phyloP scores from a whole-genome alignment of 306 rosid species.

The Inga laurina region DNA sequence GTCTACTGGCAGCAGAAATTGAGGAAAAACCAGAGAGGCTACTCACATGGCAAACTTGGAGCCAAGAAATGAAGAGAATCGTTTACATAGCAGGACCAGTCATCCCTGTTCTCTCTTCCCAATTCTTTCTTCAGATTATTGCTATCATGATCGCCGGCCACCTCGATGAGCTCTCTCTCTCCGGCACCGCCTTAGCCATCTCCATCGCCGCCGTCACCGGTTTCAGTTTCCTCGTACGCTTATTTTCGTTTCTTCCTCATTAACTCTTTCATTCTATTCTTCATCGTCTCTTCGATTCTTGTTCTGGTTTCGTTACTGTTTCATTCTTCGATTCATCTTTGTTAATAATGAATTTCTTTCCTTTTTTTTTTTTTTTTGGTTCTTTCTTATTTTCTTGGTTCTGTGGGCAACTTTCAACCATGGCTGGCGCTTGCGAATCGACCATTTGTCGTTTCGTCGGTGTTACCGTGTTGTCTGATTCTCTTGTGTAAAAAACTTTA shows the following conservation, averaged over 20 bases:
- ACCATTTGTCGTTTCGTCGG: not conserved
- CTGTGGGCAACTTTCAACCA: not conserved
- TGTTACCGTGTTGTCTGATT: not conserved
- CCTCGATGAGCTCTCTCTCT: slow-evolving; percentile 52
- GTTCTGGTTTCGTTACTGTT: not conserved
- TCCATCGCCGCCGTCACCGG: slow-evolving; percentile 56
- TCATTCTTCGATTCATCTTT: not conserved
- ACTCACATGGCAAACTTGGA: slow-evolving; percentile 33
- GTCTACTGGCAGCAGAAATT: slow-evolving; percentile 9
- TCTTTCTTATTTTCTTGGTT: not conserved
- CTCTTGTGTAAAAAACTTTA: not conserved
- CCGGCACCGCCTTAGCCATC: slow-evolving; percentile 53
- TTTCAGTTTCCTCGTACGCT: slow-evolving; percentile 54
- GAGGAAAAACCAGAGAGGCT: not conserved
- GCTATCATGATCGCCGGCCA: slow-evolving; percentile 67
- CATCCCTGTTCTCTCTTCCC: slow-evolving; percentile 49
- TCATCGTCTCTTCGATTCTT: not conserved
- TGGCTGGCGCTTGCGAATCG: not conserved
- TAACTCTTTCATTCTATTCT: not conserved
- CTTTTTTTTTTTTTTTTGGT: no score
- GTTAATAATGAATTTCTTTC: no score
- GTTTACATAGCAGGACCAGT: slow-evolving; percentile 51
- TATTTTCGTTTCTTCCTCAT: not conserved
- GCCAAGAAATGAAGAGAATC: slow-evolving; percentile 51
- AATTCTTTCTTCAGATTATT: slow-evolving; percentile 50